Percentiles rank a stretch among this genome's conserved stretches.
phyloP scores from a whole-genome alignment of 257 asterid genomes.

The Ligustrum vulgare region DNA sequence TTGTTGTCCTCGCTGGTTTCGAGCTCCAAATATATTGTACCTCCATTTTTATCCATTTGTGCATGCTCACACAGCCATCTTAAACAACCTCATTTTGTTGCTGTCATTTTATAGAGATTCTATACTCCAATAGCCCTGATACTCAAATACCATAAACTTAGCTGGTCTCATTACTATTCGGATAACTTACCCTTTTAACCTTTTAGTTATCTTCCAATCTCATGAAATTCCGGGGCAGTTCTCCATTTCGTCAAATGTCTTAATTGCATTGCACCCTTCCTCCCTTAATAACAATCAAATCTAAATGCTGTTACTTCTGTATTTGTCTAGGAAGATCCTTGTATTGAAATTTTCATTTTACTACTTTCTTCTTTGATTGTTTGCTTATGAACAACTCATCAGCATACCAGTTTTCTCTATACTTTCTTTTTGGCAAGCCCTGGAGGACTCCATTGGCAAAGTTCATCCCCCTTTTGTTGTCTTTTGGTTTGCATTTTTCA shows the following conservation, averaged over 20 bases:
- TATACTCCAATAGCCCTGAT: background rate
- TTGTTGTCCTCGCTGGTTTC: background rate
- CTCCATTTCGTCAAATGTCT: background rate
- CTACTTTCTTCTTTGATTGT: constrained; percentile 1
- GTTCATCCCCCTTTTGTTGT: background rate
- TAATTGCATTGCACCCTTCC: background rate
- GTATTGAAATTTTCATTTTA: background rate
- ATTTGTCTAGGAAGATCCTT: background rate
- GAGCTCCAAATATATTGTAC: background rate
- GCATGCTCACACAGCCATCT: background rate
- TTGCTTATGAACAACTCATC: background rate
- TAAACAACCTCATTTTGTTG: background rate
- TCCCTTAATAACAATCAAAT: background rate
- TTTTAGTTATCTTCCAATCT: background rate
- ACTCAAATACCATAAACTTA: too few relatives aligned
- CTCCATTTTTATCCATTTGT: background rate
- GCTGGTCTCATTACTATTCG: background rate
- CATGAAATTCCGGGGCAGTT: background rate
- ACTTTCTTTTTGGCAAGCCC: background rate
- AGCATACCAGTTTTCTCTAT: background rate
- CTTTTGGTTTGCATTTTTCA: background rate
- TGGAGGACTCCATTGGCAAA: background rate
- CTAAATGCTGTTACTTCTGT: background rate
- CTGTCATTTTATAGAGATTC: background rate
- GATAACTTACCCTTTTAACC: background rate